Conservation (phyloP, 257 asterid genomes). For the Oldenlandia corymbosa region DNA sequence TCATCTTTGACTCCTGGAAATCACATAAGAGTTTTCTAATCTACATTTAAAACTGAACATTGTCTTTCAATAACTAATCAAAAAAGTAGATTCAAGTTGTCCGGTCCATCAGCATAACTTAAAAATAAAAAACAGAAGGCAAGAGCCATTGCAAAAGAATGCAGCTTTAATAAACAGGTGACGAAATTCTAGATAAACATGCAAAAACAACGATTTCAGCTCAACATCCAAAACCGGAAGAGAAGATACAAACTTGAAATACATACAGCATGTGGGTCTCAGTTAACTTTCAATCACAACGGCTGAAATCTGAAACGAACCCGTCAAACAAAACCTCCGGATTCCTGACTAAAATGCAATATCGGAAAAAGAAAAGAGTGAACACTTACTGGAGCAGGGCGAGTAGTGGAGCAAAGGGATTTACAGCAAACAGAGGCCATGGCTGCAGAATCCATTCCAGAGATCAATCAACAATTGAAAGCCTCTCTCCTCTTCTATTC, state of each 20-base stretch:
- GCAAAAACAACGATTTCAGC: background rate
- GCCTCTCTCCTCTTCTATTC: background rate
- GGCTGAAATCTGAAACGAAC: background rate
- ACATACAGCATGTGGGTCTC: background rate
- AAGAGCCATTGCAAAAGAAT: background rate
- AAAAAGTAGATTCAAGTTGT: too few species aligned
- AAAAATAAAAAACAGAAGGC: background rate
- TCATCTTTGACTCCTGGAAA: background rate
- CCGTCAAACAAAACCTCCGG: background rate
- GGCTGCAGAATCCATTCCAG: conserved; percentile 28
- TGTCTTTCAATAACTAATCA: background rate
- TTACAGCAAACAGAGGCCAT: conserved; percentile 27
- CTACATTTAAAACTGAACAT: background rate
- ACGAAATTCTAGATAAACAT: background rate
- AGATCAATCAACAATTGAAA: conserved; percentile 13
- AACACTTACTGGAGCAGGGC: conserved; percentile 29
- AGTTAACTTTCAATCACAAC: background rate
- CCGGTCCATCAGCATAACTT: too few species aligned
- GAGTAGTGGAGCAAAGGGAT: conserved; percentile 22
- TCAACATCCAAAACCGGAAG: background rate
- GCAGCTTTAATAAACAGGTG: background rate
- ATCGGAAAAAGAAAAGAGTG: too few species aligned
- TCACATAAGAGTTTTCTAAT: background rate
- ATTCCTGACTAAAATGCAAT: background rate
- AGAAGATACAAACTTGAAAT: background rate